Evolutionary conservation across 225 moss, liverwort and hornwort genomes (phyloP).

Genomic region (Thuidium tamariscinum): DNA sequence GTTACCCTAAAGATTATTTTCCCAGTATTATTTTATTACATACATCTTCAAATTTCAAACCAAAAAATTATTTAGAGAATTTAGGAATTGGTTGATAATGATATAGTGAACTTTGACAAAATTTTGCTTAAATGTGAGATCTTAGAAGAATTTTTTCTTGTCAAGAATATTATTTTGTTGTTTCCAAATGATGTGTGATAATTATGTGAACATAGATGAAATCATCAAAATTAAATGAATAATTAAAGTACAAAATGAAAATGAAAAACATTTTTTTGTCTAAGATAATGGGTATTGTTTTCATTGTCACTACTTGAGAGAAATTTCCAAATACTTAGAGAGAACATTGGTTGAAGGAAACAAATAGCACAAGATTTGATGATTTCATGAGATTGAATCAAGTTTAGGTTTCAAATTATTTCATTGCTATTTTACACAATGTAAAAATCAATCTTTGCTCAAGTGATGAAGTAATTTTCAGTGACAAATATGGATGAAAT

Average conservation of each 20-base stretch:
- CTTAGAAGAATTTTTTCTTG: background rate
- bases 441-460: background rate
- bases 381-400: background rate
- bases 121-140: background rate
- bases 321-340: background rate
- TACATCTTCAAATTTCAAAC: background rate
- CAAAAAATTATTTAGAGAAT: background rate
- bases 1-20: background rate
- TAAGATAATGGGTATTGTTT: background rate
- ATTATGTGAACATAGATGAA: background rate
- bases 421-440: background rate
- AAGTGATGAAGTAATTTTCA: background rate
- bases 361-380: background rate
- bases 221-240: background rate
- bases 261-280: background rate
- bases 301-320: background rate
- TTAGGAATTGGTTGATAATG: background rate
- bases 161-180: background rate
- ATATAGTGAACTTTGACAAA: background rate
- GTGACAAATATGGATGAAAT: background rate
- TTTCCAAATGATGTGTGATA: background rate
- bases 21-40: background rate
- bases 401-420: background rate
- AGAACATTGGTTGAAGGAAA: background rate
- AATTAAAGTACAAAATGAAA: background rate